Evolutionary conservation across 257 asterid genomes (phyloP).

Genomic region (Nicotiana knightiana): DNA sequence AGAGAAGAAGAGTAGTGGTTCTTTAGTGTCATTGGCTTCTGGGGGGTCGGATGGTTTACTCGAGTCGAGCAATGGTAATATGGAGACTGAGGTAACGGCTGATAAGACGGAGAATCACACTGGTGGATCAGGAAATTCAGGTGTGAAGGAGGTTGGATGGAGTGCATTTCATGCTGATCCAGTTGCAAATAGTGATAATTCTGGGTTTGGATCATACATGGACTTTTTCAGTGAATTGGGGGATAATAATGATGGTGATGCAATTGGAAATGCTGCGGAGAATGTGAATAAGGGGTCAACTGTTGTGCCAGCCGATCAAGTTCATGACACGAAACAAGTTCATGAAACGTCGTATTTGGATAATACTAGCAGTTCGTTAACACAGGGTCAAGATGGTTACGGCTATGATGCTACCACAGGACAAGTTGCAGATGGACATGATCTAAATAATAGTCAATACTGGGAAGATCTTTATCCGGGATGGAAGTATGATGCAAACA

Average conservation of each 20-base stretch:
- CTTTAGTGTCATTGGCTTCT: slow-evolving; percentile 28
- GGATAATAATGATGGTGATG: slow-evolving; percentile 39
- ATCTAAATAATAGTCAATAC: slow-evolving; percentile 49
- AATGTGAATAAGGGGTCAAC: slow-evolving; percentile 24
- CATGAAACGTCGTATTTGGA: slow-evolving; percentile 29
- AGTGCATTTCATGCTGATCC: slow-evolving; percentile 60
- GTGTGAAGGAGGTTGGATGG: slow-evolving; percentile 90
- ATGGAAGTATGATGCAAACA: slow-evolving; percentile 65
- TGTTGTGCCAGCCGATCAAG: slow-evolving; percentile 26
- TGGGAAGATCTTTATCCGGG: slow-evolving; percentile 92
- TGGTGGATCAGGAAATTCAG: slow-evolving; percentile 38
- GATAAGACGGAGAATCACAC: slow-evolving; percentile 25
- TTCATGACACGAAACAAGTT: slow-evolving; percentile 19
- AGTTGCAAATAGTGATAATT: slow-evolving; percentile 29
- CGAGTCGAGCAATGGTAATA: slow-evolving; percentile 27
- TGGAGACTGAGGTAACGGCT: slow-evolving; percentile 28
- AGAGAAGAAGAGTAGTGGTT: slow-evolving; percentile 24
- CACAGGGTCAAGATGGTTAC: slow-evolving; percentile 32
- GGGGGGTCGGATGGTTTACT: slow-evolving; percentile 32
- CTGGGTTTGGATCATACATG: slow-evolving; percentile 79
- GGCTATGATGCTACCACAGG: slow-evolving; percentile 36
- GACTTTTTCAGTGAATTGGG: slow-evolving; percentile 76
- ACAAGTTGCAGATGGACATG: slow-evolving; percentile 37
- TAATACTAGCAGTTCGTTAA: slow-evolving; percentile 14
- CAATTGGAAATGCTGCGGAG: neutral